Evolutionary conservation across 2,329 filamentous ascomycete genomes (phyloP), one percentile per base, ranked within the genome.

Genomic region (Clarireedia paspali): DNA sequence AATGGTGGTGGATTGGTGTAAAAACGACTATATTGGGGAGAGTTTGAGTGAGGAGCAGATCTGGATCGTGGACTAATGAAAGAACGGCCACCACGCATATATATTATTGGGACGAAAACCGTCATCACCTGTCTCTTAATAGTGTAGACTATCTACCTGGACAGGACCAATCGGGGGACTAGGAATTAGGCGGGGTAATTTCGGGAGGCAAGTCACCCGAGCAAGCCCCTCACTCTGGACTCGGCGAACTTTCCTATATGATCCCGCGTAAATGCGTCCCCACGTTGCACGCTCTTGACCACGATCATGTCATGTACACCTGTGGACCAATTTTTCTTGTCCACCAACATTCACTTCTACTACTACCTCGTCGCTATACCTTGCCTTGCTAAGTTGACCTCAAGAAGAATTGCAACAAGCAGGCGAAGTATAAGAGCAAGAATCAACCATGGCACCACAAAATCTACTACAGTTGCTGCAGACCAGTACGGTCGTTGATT

Each of bases 401-500:
- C 14, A 7, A 6, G 3, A n/a, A 42, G 39, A 10, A 6, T 42
- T 17, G 10, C n/a, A 42, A 20, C 9, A 6, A 42, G 3, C 20
- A 7, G 14, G 34, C 14, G 2, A n/a, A 48, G 10, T 14, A 3
- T 1, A 15, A 42, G 10, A 49, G 20, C 6, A n/a, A 42, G 20
- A 34, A 42, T 4, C 36, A 40, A 26, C 5, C 6, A 55, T 62
- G 48, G 46, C 61, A 10, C 49, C 62, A 45, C 55, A 66, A 52
- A 70, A 64, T 10, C 59, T 75, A 20, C 67, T 79, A 6, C 71
- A 78, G 44, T 67, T 73, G 39, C 64, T 80, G 58, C 72, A 73
- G 46, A 68, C 68, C 6, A 67, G 70, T 42, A 75, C 71, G n/a
- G 60, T 71, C 3, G 73, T 81, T 7, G 77, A 79, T 64, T 78